These are phyloP conservation scores for Phlyctochytrium arcticum DNA, from an alignment of 192 early-diverging fungal species.

Conservation along the genomic window DNA sequence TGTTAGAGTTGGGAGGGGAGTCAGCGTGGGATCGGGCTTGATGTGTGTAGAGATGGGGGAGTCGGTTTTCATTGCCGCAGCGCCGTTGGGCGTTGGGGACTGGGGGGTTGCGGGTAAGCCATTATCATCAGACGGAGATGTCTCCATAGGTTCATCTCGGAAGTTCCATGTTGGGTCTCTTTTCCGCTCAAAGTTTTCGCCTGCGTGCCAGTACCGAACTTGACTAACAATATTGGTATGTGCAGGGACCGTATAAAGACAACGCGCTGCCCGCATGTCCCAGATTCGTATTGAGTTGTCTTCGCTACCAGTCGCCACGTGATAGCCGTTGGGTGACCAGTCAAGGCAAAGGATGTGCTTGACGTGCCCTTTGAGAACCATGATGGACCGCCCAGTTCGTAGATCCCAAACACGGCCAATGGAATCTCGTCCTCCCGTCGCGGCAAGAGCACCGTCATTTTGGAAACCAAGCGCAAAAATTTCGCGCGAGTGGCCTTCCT, in stretches of 20 bases:
- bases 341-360: constrained; percentile 85
- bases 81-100: background rate
- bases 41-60: constrained; percentile 11
- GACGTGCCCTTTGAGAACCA: constrained; percentile 87
- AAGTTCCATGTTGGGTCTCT: constrained; percentile 24
- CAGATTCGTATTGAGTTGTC: constrained; percentile 91
- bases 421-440: constrained; percentile 90
- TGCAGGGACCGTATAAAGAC: constrained; percentile 81
- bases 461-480: constrained; percentile 93
- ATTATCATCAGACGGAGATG: background rate
- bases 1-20: too few relatives aligned
- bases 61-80: constrained; percentile 35
- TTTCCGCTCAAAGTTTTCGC: constrained; percentile 32
- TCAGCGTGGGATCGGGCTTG: background rate
- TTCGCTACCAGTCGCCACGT: constrained; percentile 84
- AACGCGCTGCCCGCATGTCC: constrained; percentile 79
- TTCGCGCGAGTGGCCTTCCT: constrained; percentile 93
- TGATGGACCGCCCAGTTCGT: constrained; percentile 82
- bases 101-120: too few relatives aligned
- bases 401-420: constrained; percentile 94
- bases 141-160: constrained; percentile 13
- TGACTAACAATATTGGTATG: constrained; percentile 88
- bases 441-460: constrained; percentile 82
- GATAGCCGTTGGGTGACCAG: constrained; percentile 90
- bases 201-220: constrained; percentile 55